A percentile compares a stretch with the other conserved stretches of the same genome.
phyloP scores from a whole-genome alignment of 768 basidiomycete species.

The Tulasnella sp. region DNA sequence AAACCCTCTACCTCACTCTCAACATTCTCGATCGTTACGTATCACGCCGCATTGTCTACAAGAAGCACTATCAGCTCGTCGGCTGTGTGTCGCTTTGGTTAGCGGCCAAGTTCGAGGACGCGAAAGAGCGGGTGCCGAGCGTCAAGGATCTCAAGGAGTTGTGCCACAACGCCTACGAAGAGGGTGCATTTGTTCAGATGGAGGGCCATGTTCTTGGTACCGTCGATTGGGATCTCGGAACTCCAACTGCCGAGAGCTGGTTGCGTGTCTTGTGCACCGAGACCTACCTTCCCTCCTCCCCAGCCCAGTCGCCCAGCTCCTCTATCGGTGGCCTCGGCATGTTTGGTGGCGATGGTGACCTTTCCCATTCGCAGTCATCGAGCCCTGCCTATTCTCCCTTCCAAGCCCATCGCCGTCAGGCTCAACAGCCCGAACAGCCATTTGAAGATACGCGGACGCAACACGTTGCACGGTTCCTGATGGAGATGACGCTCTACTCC shows the following conservation, averaged over 20 bases:
- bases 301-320: neutral
- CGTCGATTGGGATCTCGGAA: conserved; percentile 92
- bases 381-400: too few relatives aligned
- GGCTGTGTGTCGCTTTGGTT: conserved; percentile 99
- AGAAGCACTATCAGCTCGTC: conserved; percentile 98
- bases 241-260: conserved; percentile 98
- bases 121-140: conserved; percentile 94
- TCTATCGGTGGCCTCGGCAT: conserved; percentile 12
- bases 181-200: conserved; percentile 98
- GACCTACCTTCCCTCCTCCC: conserved; percentile 11
- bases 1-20: conserved; percentile 95
- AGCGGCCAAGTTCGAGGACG: conserved; percentile 97
- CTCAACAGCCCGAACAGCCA: neutral
- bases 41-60: conserved; percentile 94
- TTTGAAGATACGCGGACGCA: conserved; percentile 84
- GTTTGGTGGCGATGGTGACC: conserved; percentile 38
- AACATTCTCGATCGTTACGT: conserved; percentile 99
- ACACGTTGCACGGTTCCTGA: conserved; percentile 91
- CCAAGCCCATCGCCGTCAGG: too few relatives aligned
- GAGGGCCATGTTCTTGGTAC: conserved; percentile 94
- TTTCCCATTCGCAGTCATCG: too few relatives aligned
- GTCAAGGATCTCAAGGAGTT: conserved; percentile 89
- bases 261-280: conserved; percentile 44
- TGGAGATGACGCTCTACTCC: conserved; percentile 98
- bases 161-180: conserved; percentile 94